Base-by-base conservation (phyloP, 225 moss, liverwort and hornwort species). In the Ulota crispa region DNA sequence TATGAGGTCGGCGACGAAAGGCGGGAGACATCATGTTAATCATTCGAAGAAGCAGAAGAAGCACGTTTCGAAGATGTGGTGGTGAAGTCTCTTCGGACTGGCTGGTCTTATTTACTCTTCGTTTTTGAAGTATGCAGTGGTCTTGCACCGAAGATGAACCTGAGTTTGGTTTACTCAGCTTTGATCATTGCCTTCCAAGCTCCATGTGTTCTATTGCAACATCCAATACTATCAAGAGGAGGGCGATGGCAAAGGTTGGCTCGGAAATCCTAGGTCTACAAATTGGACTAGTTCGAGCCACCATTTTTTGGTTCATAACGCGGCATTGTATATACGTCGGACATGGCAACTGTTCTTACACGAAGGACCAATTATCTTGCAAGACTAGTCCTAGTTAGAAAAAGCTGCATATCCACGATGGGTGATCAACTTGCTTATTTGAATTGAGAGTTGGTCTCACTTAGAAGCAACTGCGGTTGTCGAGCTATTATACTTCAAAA, bases 21-120 rank as follows among this genome's bases (percentile, higher is more conserved):
- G 31, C 1, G 80, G 87, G 72, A 75, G 89, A 55, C 80, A 70
- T 19, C 62, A 20, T 54, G 72, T 23, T 0, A 82, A 54, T 57
- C 86, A 84, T 28, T 80, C 82, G 56, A 87, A 89, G 60, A 87
- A 87, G 78, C 87, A 85, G 82, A 87, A 79, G 78, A 87, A 89
- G 72, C 87, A 81, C 36, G 59, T 85, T 12, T 55, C 85, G 0
- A 83, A 78, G 55, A 53, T 80, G 34, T 85, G 86, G 87, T 85
- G 85, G 87, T 87, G 78, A 85, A 19, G 18, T 26, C 10, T 23
- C 63, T 20, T 64, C 14, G 20, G 55, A 8, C 3, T 28, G 19
- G 14, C 1, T 14, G 21, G 24, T 16, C 66, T 31, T 7, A 34
- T 31, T 9, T 77, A 47, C 68, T 75, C 52, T 20, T n/a, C 56